Evolutionary conservation across 2,329 filamentous ascomycete genomes (phyloP), one percentile per base, ranked within the genome.

Genomic region (Penicillium sp.): DNA sequence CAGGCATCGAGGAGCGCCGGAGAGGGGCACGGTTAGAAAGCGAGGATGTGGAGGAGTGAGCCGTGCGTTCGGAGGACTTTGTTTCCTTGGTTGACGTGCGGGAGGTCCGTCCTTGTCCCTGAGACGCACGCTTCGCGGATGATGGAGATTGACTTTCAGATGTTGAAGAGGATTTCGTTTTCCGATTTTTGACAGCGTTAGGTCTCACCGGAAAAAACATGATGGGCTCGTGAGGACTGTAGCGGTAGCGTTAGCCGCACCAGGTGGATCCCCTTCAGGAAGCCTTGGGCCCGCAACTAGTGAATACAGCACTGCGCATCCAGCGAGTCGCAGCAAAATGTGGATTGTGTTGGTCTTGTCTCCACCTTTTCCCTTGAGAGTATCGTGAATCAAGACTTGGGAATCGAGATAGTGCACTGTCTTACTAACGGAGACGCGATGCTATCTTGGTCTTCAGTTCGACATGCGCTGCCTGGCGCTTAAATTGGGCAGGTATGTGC

Each of bases 1-100:
- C 77, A 29, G 81, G 67, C 70, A 81, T 80, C 66, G 81, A 79
- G 44, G 78, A 66, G 47, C 64, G 59, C 49, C 63, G 64, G 48
- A 53, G 54, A 45, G 54, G 40, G 18, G 53, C 45, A 45, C 43
- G 56, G 49, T 49, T 56, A n/a, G 51, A 51, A 39, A 47, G 46
- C 51, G 60, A 59, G 45, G 59, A 59, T 48, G 64, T 62, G 43
- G 63, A 63, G 55, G 62, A 59, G 49, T 52, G 58, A 59, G 43
- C 60, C 57, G 62, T 55, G 50, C 62, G 50, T 54, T 66, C 44
- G 36, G 39, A 58, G 46, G 51, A 55, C 18, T 62, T 62, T 46
- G 49, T 62, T 58, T 64, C 65, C 60, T 64, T 68, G 62, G 62
- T 67, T 61, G 64, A 59, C 28, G 59, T 49, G 47, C 61, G 63